Percentiles rank a stretch among this genome's conserved stretches.
phyloP scores from a whole-genome alignment of 139 green algal genomes.

The Closterium sp. region DNA sequence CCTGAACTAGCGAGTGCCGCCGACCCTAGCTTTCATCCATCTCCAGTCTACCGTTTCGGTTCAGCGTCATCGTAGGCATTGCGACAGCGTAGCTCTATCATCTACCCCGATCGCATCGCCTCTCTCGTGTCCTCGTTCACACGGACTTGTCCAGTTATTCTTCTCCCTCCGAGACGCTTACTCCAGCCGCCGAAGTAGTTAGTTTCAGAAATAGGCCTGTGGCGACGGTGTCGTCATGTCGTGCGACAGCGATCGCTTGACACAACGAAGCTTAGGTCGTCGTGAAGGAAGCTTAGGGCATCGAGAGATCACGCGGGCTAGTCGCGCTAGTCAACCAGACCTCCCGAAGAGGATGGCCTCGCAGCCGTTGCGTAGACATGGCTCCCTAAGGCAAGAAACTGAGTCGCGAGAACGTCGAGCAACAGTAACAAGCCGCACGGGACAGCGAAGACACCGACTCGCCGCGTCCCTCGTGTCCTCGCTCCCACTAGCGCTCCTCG shows the following conservation, averaged over 20 bases:
- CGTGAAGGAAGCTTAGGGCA: no score
- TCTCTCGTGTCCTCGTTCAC: no score
- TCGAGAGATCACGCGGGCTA: no score
- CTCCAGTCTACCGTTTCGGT: no score
- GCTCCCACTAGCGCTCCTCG: not conserved
- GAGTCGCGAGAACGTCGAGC: not conserved
- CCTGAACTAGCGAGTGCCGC: not conserved
- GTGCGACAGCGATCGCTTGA: not conserved
- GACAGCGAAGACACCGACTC: not conserved
- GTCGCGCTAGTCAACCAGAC: not conserved
- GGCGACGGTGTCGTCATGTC: not conserved
- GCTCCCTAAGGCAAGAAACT: not conserved
- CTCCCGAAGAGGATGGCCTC: not conserved
- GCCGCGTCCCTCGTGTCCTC: not conserved
- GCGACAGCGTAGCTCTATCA: not conserved
- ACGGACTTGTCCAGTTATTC: not conserved
- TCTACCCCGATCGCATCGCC: no score
- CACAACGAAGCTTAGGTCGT: not conserved
- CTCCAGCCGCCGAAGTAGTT: not conserved
- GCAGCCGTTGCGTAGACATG: not conserved
- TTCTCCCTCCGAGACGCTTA: not conserved
- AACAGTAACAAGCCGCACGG: not conserved
- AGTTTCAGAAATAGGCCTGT: not conserved
- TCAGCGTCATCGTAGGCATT: not conserved
- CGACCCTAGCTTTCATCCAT: not conserved